Base-by-base conservation (phyloP, 768 basidiomycete genomes). In the Holtermannia corniformis region DNA sequence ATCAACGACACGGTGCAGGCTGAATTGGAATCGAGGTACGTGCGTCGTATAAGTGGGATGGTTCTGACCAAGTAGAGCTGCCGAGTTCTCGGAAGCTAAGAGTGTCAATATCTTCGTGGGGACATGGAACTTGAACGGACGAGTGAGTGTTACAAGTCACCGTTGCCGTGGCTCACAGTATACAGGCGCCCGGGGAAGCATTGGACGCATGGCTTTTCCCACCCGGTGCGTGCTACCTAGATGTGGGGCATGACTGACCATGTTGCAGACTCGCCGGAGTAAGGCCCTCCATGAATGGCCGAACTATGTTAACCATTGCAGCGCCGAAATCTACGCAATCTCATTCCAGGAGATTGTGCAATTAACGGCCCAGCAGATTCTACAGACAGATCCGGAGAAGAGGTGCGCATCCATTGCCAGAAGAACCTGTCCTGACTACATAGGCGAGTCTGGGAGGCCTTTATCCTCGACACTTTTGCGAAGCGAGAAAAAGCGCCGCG, bases 341-440 rank as follows among this genome's bases (percentile, higher is more conserved):
- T 88, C 87, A 1, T 95, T 96, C 68, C 92, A 99, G 72, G 95
- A 99, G 72, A 91, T 99, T 49, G 95, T 99, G 0, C 90, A 91
- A 3, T 79, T 99, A 44, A 96, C 89, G n/a, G 89, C 95, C 2
- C 89, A 92, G 63, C 92, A 96, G 70, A 96, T 99, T 41, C 78
- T 96, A 14, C 91, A 95, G 70, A 85, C 91, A 4, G 92, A 96
- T 72, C 90, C 92, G 1, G 89, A 90, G 67, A 91, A 89, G 74
- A 80, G 81, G 88, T 85, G 49, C 21, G 76, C 25, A 22, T 1
- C 40, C 40, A 7, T 41, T 22, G 10, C 13, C 20, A 21, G 27
- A 27, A 37, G 27, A 21, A 22, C 37, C 47, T 10, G 16, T 4
- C 44, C 40, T 20, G 19, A 41, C n/a, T 37, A 25, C 26, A n/a